Conservation (phyloP, 129 eudicot genomes). For the Smallanthus sonchifolius region DNA sequence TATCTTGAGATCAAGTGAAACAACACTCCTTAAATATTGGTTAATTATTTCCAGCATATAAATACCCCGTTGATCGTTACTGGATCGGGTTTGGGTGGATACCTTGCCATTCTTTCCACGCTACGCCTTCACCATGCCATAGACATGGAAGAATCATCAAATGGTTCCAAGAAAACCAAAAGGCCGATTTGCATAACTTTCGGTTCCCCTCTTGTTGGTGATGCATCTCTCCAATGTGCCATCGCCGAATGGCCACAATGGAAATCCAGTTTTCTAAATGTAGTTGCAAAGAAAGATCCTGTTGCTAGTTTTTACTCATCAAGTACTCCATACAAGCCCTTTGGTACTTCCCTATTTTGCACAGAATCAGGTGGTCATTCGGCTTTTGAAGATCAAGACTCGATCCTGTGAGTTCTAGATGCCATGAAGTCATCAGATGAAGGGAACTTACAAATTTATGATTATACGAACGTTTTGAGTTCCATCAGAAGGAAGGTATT, state of each 20-base stretch:
- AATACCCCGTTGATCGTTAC: constrained; percentile 30
- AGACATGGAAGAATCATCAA: constrained; percentile 20
- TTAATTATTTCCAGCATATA: constrained; percentile 1
- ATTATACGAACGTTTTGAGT: constrained; percentile 25
- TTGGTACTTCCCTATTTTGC: constrained; percentile 43
- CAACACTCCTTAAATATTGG: not conserved
- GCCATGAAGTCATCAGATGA: not conserved
- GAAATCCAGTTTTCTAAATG: constrained; percentile 42
- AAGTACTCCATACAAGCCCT: constrained; percentile 28
- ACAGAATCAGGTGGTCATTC: constrained; percentile 37
- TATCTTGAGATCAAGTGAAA: not conserved
- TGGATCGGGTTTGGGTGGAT: constrained; percentile 40
- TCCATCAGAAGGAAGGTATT: constrained; percentile 26
- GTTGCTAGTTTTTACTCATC: constrained; percentile 25
- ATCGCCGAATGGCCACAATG: constrained; percentile 45
- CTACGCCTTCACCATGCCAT: constrained; percentile 29
- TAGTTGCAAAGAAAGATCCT: constrained; percentile 32
- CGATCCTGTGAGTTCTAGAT: constrained; percentile 21
- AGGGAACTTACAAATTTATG: constrained; percentile 12
- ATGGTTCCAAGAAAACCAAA: not conserved
- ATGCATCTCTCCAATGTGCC: constrained; percentile 29
- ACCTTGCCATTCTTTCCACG: constrained; percentile 46
- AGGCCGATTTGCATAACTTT: constrained; percentile 47
- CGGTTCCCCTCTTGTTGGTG: constrained; percentile 55
- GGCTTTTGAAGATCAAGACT: constrained; percentile 30